These are phyloP conservation scores for Lignosus rhinocerotis DNA, from an alignment of 1,284 basidiomycete genomes.

Conservation along the genomic window DNA sequence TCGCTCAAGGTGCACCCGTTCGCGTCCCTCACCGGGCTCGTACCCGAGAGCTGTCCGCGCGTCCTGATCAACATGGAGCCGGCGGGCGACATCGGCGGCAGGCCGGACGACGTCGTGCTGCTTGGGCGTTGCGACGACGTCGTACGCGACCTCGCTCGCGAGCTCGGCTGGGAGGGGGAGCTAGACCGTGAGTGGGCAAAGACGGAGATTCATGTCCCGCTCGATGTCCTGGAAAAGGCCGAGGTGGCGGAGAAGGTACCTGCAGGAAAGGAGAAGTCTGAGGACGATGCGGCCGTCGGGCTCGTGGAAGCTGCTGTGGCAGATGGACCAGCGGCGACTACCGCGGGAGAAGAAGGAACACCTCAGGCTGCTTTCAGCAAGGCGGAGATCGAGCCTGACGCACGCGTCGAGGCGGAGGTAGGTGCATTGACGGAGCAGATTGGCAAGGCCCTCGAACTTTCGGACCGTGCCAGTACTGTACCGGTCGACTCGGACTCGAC, in stretches of 20 bases:
- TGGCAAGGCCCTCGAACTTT: constrained; percentile 15
- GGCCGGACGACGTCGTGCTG: constrained; percentile 59
- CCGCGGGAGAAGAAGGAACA: background rate
- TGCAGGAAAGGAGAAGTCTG: background rate
- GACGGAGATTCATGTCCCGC: constrained; percentile 36
- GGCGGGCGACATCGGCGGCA: constrained; percentile 60
- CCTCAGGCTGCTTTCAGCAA: background rate
- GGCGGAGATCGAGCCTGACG: constrained; percentile 8
- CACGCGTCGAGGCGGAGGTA: constrained; percentile 11
- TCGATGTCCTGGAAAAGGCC: constrained; percentile 23
- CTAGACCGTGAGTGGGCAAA: constrained; percentile 57
- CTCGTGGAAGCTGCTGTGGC: background rate
- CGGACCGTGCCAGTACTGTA: background rate
- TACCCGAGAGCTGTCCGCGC: constrained; percentile 55
- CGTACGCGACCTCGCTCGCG: constrained; percentile 54
- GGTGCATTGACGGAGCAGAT: constrained; percentile 12
- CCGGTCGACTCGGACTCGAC: too few relatives aligned
- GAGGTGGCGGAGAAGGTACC: background rate
- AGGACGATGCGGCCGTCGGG: background rate
- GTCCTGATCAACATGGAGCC: constrained; percentile 70
- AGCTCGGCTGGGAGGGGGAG: constrained; percentile 72
- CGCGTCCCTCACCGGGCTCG: constrained; percentile 59
- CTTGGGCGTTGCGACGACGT: constrained; percentile 72
- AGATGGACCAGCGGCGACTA: constrained; percentile 4
- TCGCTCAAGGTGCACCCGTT: constrained; percentile 85